A percentile compares a stretch with the other conserved stretches of the same genome.
These are phyloP conservation scores for Pythium pectinolyticum DNA, from an alignment of 352 stramenopile genomes.

Conservation along the genomic window DNA sequence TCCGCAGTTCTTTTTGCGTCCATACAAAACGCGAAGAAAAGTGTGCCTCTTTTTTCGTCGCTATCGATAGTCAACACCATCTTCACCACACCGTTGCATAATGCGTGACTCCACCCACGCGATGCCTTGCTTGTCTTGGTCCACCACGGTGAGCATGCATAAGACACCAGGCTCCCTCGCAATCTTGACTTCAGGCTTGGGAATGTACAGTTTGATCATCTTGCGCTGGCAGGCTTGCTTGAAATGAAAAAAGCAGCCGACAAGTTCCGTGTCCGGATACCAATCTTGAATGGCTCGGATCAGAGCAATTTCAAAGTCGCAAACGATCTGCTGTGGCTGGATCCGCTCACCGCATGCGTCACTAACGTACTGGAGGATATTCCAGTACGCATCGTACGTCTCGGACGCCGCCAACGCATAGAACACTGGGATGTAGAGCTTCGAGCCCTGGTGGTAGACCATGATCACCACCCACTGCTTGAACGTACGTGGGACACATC, in stretches of 20 bases:
- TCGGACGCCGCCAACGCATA: conserved; percentile 20
- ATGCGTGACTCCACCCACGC: conserved; percentile 1
- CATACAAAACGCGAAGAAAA: background rate
- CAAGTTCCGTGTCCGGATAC: conserved; percentile 3
- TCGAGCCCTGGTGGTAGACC: conserved; percentile 18
- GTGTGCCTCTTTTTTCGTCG: background rate
- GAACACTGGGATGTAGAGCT: conserved; percentile 23
- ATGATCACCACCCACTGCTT: conserved; percentile 24
- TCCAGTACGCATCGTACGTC: conserved; percentile 27
- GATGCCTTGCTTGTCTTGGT: conserved; percentile 1
- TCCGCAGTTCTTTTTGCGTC: background rate
- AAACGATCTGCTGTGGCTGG: conserved; percentile 8
- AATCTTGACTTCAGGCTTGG: conserved; percentile 7
- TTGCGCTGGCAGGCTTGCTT: conserved; percentile 19
- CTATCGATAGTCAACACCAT: background rate
- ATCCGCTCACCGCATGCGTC: conserved; percentile 4
- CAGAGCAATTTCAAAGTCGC: conserved; percentile 21
- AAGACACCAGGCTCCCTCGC: conserved; percentile 10
- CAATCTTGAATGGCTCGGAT: conserved; percentile 14
- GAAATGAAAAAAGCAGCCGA: conserved; percentile 29
- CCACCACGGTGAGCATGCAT: conserved; percentile 11
- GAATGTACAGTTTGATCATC: conserved; percentile 18
- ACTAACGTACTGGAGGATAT: conserved; percentile 16
- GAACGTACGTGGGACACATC: conserved; percentile 14
- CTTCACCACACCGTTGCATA: background rate